Percentiles rank a stretch among this genome's conserved stretches.
phyloP scores from a whole-genome alignment of 805 yeast genomes.

The Cyberlindnera galapagoensis region DNA sequence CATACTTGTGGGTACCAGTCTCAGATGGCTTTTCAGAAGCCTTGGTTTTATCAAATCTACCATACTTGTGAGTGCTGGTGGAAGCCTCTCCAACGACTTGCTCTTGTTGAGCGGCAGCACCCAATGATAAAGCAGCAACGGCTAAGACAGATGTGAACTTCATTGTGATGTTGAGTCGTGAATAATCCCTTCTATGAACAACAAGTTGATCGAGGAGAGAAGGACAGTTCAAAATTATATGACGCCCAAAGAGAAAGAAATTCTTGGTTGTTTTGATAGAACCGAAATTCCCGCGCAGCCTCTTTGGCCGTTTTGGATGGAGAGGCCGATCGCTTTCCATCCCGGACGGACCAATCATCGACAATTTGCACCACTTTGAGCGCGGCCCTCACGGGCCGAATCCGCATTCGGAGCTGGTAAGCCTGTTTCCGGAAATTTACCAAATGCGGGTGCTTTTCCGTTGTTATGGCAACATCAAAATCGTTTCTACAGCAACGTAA shows the following conservation, averaged over 20 bases:
- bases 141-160: conserved; percentile 19
- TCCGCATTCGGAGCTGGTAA: too few relatives aligned
- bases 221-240: too few relatives aligned
- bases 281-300: too few relatives aligned
- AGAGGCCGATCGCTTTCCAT: conserved; percentile 1
- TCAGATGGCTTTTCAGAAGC: conserved; percentile 27
- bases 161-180: conserved; percentile 12
- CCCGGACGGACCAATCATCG: background rate
- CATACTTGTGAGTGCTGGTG: conserved; percentile 50
- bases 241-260: background rate
- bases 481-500: too few relatives aligned
- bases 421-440: too few relatives aligned
- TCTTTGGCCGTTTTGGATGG: background rate
- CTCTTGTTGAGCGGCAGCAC: conserved; percentile 21
- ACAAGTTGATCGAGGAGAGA: too few relatives aligned
- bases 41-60: conserved; percentile 46
- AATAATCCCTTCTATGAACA: background rate
- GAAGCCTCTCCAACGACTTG: conserved; percentile 23
- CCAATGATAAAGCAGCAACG: conserved; percentile 16
- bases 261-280: conserved; percentile 1
- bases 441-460: too few relatives aligned
- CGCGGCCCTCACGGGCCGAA: too few relatives aligned
- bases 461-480: too few relatives aligned
- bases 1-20: conserved; percentile 50
- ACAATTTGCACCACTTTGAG: too few relatives aligned